Percentiles rank a stretch among this genome's conserved stretches.
These are phyloP conservation scores for Phaseolus lunatus DNA, from an alignment of 306 rosid species.

Conservation along the genomic window DNA sequence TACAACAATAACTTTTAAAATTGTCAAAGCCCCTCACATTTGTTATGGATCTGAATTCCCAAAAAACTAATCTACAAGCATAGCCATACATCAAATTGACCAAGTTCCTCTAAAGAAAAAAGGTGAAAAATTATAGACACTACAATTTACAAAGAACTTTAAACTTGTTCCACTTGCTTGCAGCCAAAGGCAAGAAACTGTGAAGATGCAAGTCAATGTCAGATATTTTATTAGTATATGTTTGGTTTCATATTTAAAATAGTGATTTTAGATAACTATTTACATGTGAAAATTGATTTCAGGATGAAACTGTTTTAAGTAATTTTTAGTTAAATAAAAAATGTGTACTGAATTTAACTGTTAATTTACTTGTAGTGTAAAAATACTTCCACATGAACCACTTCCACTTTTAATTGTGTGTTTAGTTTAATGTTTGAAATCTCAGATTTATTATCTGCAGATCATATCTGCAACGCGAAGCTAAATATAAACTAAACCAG, in stretches of 20 bases:
- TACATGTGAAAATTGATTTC: not conserved
- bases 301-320: not conserved
- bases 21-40: slow-evolving; percentile 44
- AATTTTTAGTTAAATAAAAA: not conserved
- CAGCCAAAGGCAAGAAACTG: not conserved
- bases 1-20: slow-evolving; percentile 6
- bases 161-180: slow-evolving; percentile 23
- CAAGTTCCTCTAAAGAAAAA: not conserved
- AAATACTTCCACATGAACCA: not conserved
- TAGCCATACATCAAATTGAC: slow-evolving; percentile 41
- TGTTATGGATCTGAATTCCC: slow-evolving; percentile 29
- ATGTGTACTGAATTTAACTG: not conserved
- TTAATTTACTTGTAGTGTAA: not conserved
- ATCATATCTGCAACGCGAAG: too few relatives aligned
- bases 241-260: not conserved
- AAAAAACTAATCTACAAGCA: slow-evolving; percentile 44
- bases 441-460: too few relatives aligned
- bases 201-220: not conserved
- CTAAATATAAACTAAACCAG: not conserved
- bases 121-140: not conserved
- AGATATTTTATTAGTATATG: not conserved
- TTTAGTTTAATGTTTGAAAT: too few relatives aligned
- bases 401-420: too few relatives aligned
- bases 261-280: not conserved
- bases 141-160: not conserved